Evolutionary conservation across 2,329 filamentous ascomycete genomes (phyloP).

Genomic region (Colletotrichum plurivorum): DNA sequence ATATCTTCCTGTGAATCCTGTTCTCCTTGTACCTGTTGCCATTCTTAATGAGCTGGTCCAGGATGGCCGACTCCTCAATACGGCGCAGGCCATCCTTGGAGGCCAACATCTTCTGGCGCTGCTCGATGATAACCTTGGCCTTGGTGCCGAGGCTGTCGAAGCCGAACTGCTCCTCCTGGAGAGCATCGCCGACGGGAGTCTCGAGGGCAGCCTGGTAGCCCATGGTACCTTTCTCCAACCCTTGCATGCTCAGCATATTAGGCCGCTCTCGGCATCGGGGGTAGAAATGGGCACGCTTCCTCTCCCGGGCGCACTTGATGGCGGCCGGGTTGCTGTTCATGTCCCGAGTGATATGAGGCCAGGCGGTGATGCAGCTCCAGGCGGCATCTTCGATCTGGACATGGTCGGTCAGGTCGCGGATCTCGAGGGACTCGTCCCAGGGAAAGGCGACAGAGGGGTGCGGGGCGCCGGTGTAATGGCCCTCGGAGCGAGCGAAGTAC

Average conservation of each 20-base stretch:
- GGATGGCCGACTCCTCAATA: conserved; percentile 69
- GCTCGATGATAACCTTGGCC: conserved; percentile 68
- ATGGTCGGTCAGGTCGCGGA: conserved; percentile 76
- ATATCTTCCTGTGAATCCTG: conserved; percentile 64
- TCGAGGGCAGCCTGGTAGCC: conserved; percentile 79
- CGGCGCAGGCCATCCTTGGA: conserved; percentile 68
- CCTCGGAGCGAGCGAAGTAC: conserved; percentile 74
- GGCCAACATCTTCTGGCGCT: conserved; percentile 70
- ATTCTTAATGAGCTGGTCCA: conserved; percentile 72
- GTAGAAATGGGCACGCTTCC: conserved; percentile 69
- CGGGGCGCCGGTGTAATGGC: conserved; percentile 71
- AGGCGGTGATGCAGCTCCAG: conserved; percentile 74
- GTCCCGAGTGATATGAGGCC: conserved; percentile 71
- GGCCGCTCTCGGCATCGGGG: conserved; percentile 73
- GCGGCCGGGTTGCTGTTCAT: conserved; percentile 61
- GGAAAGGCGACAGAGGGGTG: conserved; percentile 77
- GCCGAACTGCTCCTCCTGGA: conserved; percentile 74
- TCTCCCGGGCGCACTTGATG: conserved; percentile 58
- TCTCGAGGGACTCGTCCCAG: conserved; percentile 74
- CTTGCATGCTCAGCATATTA: conserved; percentile 81
- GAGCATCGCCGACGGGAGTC: conserved; percentile 73
- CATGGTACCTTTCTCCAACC: conserved; percentile 78
- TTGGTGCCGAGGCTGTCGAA: conserved; percentile 70
- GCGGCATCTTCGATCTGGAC: conserved; percentile 74
- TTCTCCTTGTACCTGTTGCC: conserved; percentile 69